Conservation (phyloP, 345 rosid species). For the Eucalyptus pauciflora region DNA sequence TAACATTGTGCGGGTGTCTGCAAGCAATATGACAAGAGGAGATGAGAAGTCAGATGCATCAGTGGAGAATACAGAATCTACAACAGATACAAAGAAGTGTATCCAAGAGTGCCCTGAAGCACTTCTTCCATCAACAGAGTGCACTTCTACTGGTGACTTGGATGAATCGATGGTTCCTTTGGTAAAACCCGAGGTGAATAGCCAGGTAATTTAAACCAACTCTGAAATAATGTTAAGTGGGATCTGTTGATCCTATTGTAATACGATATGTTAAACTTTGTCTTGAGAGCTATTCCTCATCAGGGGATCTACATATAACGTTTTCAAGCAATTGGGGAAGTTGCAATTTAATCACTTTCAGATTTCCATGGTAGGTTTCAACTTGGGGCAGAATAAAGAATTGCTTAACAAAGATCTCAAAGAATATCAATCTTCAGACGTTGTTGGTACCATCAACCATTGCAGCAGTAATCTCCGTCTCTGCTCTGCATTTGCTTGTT, state of each 20-base stretch:
- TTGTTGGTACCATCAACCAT: constrained; percentile 26
- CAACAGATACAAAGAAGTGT: not conserved
- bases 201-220: not conserved
- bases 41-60: not conserved
- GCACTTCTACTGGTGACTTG: not conserved
- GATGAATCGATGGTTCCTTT: not conserved
- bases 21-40: not conserved
- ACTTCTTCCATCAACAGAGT: constrained; percentile 1
- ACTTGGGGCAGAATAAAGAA: not conserved
- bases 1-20: constrained; percentile 18
- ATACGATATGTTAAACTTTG: not conserved
- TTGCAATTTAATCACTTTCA: not conserved
- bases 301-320: not conserved
- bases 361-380: constrained; percentile 2
- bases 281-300: not conserved
- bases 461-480: constrained; percentile 9
- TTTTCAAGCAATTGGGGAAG: not conserved
- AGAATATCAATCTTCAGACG: constrained; percentile 8
- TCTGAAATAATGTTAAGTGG: not conserved
- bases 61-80: not conserved
- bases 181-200: not conserved
- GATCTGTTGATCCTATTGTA: not conserved
- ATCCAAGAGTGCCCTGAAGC: not conserved
- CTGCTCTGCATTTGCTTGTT: not conserved
- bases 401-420: not conserved